A percentile compares a stretch with the other conserved stretches of the same genome.
phyloP scores from a whole-genome alignment of 2,329 filamentous ascomycete genomes.

The Diaporthe citrichinensis region DNA sequence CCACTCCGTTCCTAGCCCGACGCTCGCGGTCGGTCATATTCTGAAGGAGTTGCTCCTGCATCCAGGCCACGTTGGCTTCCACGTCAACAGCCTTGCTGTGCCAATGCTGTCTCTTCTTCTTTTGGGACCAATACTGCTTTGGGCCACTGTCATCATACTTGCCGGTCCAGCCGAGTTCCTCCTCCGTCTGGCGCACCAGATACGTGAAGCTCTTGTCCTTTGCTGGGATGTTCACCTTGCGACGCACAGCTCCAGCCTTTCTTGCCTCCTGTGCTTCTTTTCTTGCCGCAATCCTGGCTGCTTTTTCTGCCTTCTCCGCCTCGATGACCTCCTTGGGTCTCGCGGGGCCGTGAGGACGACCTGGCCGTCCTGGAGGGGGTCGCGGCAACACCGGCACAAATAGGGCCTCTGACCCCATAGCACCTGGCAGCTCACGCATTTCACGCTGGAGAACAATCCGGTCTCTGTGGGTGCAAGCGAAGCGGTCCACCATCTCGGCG shows the following conservation, averaged over 20 bases:
- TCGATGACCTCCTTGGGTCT: conserved; percentile 29
- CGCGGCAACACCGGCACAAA: neutral
- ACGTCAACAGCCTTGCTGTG: conserved; percentile 17
- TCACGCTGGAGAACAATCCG: neutral
- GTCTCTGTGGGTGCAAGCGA: conserved; percentile 20
- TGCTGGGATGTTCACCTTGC: neutral
- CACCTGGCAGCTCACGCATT: neutral
- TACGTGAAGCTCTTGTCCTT: conserved; percentile 32
- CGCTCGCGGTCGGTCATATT: conserved; percentile 9
- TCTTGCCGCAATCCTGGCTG: neutral
- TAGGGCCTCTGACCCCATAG: neutral
- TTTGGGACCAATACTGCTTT: conserved; percentile 13
- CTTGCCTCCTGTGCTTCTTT: neutral
- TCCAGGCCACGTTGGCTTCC: conserved; percentile 25
- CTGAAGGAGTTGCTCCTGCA: conserved; percentile 30
- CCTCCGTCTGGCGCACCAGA: conserved; percentile 29
- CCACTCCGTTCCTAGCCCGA: neutral
- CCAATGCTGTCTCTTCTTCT: conserved; percentile 9
- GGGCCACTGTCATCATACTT: conserved; percentile 7
- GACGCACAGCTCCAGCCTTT: neutral
- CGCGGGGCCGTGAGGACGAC: conserved; percentile 3
- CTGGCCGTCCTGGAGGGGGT: neutral
- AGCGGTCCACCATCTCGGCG: conserved; percentile 35
- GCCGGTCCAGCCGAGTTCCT: conserved; percentile 22
- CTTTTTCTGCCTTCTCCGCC: conserved; percentile 3